phyloP scores from a whole-genome alignment of 1,139 yeast genomes.

The Candida freyschussii region DNA sequence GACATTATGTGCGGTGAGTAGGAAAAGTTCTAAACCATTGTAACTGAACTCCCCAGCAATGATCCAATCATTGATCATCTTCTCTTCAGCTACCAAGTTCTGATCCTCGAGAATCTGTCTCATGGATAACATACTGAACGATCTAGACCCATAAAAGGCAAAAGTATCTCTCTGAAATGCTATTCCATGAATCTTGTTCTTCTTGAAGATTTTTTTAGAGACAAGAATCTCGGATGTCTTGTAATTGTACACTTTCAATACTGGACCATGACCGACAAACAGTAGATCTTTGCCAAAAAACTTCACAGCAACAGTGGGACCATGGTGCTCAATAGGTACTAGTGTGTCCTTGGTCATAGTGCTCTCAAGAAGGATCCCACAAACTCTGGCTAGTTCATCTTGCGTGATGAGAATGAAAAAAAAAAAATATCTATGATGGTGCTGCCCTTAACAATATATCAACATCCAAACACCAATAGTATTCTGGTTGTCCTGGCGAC shows the following conservation, averaged over 20 bases:
- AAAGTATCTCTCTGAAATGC: conserved; percentile 35
- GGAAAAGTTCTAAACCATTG: conserved; percentile 35
- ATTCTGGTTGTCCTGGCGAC: no score
- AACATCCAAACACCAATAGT: no score
- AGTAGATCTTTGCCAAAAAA: conserved; percentile 33
- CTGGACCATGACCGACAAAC: conserved; percentile 75
- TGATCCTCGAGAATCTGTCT: conserved; percentile 26
- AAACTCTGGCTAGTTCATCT: no score
- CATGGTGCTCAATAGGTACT: conserved; percentile 41
- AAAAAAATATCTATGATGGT: no score
- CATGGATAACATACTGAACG: conserved; percentile 45
- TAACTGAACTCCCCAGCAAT: conserved; percentile 49
- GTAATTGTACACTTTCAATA: conserved; percentile 50
- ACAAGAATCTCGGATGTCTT: conserved; percentile 35
- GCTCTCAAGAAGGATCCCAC: no score
- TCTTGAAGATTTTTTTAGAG: conserved; percentile 47
- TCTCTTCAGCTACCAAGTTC: conserved; percentile 34
- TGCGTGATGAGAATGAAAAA: no score
- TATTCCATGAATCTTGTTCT: conserved; percentile 80
- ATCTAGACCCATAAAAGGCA: conserved; percentile 66
- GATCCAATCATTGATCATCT: conserved; percentile 73
- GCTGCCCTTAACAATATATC: no score
- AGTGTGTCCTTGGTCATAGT: no score
- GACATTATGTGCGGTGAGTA: conserved; percentile 79
- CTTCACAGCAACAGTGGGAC: conserved; percentile 30